A percentile compares a stretch with the other conserved stretches of the same genome.
These are phyloP conservation scores for Bipolaris victoriae DNA, from an alignment of 2,329 filamentous ascomycete species.

Conservation along the genomic window DNA sequence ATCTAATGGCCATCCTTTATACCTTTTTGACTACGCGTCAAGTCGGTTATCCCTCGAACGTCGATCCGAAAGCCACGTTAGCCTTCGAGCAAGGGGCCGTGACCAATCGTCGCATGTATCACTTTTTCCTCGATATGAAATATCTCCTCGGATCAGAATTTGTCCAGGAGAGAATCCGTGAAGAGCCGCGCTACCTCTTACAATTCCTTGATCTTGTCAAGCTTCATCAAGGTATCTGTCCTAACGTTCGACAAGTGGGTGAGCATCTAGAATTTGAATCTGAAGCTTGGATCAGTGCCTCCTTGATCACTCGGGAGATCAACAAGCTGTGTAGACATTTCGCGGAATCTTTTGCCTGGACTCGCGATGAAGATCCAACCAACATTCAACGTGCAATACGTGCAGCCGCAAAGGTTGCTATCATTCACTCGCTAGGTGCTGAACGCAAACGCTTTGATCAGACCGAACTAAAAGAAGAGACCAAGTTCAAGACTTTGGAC, in stretches of 20 bases:
- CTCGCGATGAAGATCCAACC: constrained; percentile 66
- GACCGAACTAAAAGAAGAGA: constrained; percentile 84
- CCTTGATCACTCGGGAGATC: constrained; percentile 91
- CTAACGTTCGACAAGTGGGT: constrained; percentile 87
- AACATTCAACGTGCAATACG: constrained; percentile 74
- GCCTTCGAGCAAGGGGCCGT: constrained; percentile 95
- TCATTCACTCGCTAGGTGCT: constrained; percentile 86
- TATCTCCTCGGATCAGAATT: constrained; percentile 88
- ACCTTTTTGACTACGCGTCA: constrained; percentile 96
- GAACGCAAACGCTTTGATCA: constrained; percentile 85
- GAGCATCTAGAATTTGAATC: constrained; percentile 99
- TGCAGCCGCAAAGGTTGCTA: constrained; percentile 79
- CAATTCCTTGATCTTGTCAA: constrained; percentile 97
- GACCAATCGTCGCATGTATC: constrained; percentile 93
- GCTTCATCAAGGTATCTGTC: constrained; percentile 95
- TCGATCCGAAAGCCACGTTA: constrained; percentile 82
- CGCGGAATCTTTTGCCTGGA: constrained; percentile 80
- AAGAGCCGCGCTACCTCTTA: constrained; percentile 83
- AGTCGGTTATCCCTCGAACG: constrained; percentile 90
- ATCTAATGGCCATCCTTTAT: constrained; percentile 93
- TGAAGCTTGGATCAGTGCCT: constrained; percentile 96
- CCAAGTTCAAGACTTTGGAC: constrained; percentile 77
- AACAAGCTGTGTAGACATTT: constrained; percentile 90
- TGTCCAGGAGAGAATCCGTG: constrained; percentile 83
- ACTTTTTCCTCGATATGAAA: constrained; percentile 94